A percentile compares a stretch with the other conserved stretches of the same genome.
Evolutionary conservation across 768 basidiomycete genomes (phyloP).

Genomic region (Termitomyces sp.): DNA sequence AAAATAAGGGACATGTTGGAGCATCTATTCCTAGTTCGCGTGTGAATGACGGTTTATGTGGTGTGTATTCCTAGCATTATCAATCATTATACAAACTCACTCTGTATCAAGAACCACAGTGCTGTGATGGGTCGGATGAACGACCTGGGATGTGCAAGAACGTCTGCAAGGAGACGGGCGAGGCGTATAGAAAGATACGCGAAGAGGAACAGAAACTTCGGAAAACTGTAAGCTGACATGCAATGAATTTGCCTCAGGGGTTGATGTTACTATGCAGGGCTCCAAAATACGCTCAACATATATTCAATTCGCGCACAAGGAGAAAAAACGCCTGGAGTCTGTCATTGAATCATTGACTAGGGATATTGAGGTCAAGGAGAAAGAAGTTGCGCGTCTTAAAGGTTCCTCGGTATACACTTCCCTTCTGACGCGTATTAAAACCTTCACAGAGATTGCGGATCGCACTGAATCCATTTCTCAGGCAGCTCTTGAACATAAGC

Average conservation of each 20-base stretch:
- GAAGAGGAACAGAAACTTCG: conserved; percentile 75
- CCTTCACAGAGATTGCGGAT: conserved; percentile 62
- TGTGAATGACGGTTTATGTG: conserved; percentile 92
- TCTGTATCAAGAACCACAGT: conserved; percentile 62
- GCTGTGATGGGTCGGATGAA: conserved; percentile 97
- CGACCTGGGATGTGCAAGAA: conserved; percentile 73
- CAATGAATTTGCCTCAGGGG: not conserved
- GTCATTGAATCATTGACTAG: conserved; percentile 44
- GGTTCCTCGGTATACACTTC: conserved; percentile 32
- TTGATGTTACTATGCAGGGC: conserved; percentile 43
- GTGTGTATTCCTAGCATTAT: conserved; percentile 40
- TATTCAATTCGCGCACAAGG: conserved; percentile 81
- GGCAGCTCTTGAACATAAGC: conserved; percentile 78
- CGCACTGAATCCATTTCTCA: conserved; percentile 73
- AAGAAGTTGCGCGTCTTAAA: conserved; percentile 68
- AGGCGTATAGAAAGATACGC: conserved; percentile 55
- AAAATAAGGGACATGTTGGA: conserved; percentile 85
- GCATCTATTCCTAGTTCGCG: conserved; percentile 70
- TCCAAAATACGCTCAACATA: conserved; percentile 89
- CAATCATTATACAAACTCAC: conserved; percentile 10
- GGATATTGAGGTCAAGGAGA: conserved; percentile 60
- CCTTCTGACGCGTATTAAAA: not conserved
- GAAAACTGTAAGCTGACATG: conserved; percentile 56
- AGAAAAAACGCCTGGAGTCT: conserved; percentile 77
- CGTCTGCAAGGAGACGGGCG: conserved; percentile 70